phyloP scores from a whole-genome alignment of 2,329 filamentous ascomycete genomes.

The Colletotrichum filicis region DNA sequence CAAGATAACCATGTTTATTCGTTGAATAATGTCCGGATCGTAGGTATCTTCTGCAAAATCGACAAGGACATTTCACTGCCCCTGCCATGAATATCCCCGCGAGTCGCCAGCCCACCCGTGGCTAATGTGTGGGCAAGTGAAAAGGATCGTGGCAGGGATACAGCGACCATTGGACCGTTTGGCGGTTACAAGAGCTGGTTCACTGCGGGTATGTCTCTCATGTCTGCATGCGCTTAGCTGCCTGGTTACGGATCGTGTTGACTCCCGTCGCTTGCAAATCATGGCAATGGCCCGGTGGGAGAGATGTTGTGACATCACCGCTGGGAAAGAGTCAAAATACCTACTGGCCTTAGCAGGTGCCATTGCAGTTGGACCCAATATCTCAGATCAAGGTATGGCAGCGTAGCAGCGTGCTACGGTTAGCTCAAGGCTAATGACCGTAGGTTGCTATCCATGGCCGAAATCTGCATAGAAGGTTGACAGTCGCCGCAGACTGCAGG shows the following conservation, averaged over 20 bases:
- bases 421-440: too few relatives aligned
- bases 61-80: background rate
- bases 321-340: background rate
- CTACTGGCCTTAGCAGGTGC: background rate
- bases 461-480: background rate
- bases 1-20: background rate
- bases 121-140: background rate
- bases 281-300: background rate
- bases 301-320: constrained; percentile 25
- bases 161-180: background rate
- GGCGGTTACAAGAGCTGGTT: background rate
- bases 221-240: too few relatives aligned
- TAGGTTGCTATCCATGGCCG: background rate
- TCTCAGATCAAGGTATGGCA: background rate
- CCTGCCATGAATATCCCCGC: background rate
- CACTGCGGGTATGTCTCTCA: too few relatives aligned
- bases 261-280: background rate
- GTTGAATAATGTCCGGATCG: background rate
- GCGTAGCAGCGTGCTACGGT: background rate
- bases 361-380: background rate
- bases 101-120: background rate
- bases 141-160: background rate
- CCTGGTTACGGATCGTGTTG: background rate
- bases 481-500: background rate
- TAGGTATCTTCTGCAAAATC: background rate